Evolutionary conservation across 2,329 filamentous ascomycete species (phyloP).

Genomic region (Alternaria viburni): DNA sequence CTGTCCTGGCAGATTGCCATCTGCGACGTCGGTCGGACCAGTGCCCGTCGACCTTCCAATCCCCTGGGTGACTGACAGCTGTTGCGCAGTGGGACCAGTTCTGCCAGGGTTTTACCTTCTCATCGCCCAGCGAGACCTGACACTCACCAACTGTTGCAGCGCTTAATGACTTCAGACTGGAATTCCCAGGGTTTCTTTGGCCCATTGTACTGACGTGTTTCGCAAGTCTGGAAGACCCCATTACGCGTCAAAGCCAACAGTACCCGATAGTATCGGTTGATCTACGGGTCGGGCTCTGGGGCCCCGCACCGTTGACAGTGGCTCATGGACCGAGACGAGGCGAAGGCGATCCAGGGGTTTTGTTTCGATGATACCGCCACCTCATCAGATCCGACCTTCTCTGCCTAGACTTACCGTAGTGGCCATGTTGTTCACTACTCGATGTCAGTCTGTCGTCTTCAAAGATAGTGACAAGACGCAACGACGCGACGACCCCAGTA

Average conservation of each 20-base stretch:
- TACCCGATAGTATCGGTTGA: conserved; percentile 14
- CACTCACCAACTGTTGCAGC: neutral
- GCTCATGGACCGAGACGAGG: conserved; percentile 25
- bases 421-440: neutral
- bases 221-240: conserved; percentile 8
- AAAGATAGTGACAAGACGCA: neutral
- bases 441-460: neutral
- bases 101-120: neutral
- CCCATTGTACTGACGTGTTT: conserved; percentile 17
- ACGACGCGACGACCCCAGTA: neutral
- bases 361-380: conserved; percentile 21
- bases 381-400: neutral
- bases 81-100: neutral
- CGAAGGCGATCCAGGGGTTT: conserved; percentile 19
- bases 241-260: conserved; percentile 19
- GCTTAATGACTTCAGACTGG: neutral
- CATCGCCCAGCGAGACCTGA: neutral
- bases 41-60: neutral
- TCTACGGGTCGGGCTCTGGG: conserved; percentile 29
- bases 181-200: conserved; percentile 3
- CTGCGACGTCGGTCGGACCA: conserved; percentile 16
- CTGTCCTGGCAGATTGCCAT: neutral
- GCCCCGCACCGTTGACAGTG: conserved; percentile 30
- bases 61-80: neutral
- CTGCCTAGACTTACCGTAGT: conserved; percentile 1